These are phyloP conservation scores for Pythium plurisporium DNA, from an alignment of 352 stramenopile genomes.

Conservation along the genomic window DNA sequence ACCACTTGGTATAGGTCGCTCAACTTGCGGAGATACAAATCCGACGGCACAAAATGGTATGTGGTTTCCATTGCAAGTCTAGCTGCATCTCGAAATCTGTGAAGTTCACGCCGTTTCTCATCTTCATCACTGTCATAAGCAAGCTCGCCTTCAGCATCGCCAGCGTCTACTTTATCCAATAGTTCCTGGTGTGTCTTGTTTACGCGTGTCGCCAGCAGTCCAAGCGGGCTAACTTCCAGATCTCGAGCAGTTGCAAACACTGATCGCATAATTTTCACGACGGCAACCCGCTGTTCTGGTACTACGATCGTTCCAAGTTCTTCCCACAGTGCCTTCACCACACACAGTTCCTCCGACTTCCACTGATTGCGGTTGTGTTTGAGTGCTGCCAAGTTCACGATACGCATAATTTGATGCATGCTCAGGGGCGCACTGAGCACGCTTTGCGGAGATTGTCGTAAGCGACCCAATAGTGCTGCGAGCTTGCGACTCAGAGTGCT, in stretches of 20 bases:
- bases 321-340: slow-evolving; percentile 48
- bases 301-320: slow-evolving; percentile 38
- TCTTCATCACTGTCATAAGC: slow-evolving; percentile 47
- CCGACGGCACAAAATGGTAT: slow-evolving; percentile 14
- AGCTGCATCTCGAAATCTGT: slow-evolving; percentile 2
- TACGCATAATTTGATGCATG: slow-evolving; percentile 25
- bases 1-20: slow-evolving; percentile 56
- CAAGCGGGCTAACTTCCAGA: slow-evolving; percentile 36
- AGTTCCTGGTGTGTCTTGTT: not conserved
- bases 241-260: slow-evolving; percentile 34
- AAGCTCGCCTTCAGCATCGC: not conserved
- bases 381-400: slow-evolving; percentile 19
- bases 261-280: slow-evolving; percentile 36
- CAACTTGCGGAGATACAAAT: slow-evolving; percentile 47
- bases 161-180: not conserved
- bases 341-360: slow-evolving; percentile 36
- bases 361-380: slow-evolving; percentile 13
- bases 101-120: slow-evolving; percentile 24
- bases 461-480: slow-evolving; percentile 24
- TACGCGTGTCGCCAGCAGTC: slow-evolving; percentile 4
- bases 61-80: not conserved
- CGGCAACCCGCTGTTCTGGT: slow-evolving; percentile 32
- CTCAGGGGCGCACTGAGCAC: slow-evolving; percentile 18
- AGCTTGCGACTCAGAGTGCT: slow-evolving; percentile 40
- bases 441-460: slow-evolving; percentile 24